Percentiles rank a stretch among this genome's conserved stretches.
phyloP scores from a whole-genome alignment of 331 rosid genomes.

The Ulmus americana region DNA sequence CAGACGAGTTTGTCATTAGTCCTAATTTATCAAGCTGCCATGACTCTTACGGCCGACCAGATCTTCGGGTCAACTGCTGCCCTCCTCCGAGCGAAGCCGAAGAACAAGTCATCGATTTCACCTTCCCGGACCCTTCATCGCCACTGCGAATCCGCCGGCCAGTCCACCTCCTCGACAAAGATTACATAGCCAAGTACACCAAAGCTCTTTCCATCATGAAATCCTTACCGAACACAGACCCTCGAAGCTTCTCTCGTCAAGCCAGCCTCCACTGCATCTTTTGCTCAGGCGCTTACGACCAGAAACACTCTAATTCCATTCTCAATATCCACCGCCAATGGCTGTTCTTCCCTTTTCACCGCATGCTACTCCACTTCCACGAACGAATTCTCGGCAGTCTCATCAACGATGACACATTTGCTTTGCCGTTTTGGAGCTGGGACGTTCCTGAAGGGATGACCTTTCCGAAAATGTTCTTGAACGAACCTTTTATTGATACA shows the following conservation, averaged over 20 bases:
- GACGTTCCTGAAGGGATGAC: constrained; percentile 19
- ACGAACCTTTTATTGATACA: background rate
- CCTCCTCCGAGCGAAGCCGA: background rate
- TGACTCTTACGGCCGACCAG: constrained; percentile 16
- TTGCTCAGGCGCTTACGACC: constrained; percentile 24
- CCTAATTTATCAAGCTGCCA: constrained; percentile 20
- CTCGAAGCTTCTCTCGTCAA: constrained; percentile 22
- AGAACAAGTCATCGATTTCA: background rate
- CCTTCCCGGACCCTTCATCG: background rate
- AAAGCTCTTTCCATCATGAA: constrained; percentile 15
- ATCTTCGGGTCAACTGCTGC: constrained; percentile 21
- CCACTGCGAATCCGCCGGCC: constrained; percentile 9
- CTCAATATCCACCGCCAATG: constrained; percentile 15
- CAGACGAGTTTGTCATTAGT: background rate
- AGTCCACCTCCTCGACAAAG: constrained; percentile 1
- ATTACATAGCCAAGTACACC: constrained; percentile 15
- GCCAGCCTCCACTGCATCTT: constrained; percentile 19
- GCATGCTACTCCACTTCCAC: constrained; percentile 20
- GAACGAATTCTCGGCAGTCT: constrained; percentile 19
- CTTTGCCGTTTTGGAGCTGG: constrained; percentile 26
- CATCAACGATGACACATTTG: constrained; percentile 12
- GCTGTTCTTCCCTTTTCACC: constrained; percentile 25
- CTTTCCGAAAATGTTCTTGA: constrained; percentile 8
- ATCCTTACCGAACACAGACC: constrained; percentile 18
- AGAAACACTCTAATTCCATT: background rate